A percentile compares a stretch with the other conserved stretches of the same genome.
These are phyloP conservation scores for Volvox carteri DNA, from an alignment of 163 green algal species.

Conservation along the genomic window DNA sequence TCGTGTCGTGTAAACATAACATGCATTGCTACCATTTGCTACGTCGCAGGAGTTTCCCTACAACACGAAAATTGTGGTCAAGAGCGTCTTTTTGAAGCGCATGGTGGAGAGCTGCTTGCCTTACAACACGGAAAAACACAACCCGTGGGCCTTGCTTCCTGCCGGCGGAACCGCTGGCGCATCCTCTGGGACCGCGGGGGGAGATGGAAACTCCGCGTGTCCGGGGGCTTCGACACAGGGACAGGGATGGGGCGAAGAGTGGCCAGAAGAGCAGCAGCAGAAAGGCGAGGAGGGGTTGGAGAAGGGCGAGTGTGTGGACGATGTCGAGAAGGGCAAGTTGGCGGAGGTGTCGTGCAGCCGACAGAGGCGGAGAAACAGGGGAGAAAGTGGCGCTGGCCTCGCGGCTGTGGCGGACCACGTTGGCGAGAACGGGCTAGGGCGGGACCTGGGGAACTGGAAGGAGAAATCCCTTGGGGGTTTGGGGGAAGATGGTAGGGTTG, in stretches of 20 bases:
- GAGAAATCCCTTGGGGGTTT: too few relatives aligned
- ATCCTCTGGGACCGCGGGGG: too few relatives aligned
- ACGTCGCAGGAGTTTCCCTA: constrained; percentile 35
- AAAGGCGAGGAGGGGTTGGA: background rate
- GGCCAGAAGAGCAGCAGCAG: background rate
- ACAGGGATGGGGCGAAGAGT: background rate
- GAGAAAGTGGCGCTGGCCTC: too few relatives aligned
- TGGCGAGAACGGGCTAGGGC: background rate
- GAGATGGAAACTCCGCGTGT: background rate
- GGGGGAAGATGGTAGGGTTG: too few relatives aligned
- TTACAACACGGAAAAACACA: constrained; percentile 35
- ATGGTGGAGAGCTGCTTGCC: constrained; percentile 37
- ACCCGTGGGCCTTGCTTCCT: constrained; percentile 9
- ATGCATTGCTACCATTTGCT: background rate
- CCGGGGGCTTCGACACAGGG: background rate
- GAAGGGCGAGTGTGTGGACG: background rate
- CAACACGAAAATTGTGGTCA: constrained; percentile 46
- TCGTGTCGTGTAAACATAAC: too few relatives aligned
- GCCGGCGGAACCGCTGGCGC: background rate
- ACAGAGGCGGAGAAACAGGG: background rate
- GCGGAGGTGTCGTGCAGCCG: background rate
- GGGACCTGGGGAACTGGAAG: background rate
- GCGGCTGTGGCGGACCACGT: background rate
- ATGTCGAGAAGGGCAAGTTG: background rate
- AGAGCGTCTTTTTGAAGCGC: constrained; percentile 52